Percentiles rank a stretch among this genome's conserved stretches.
Evolutionary conservation across 208 protist genomes (phyloP).

Genomic region (Leishmania mexicana): DNA sequence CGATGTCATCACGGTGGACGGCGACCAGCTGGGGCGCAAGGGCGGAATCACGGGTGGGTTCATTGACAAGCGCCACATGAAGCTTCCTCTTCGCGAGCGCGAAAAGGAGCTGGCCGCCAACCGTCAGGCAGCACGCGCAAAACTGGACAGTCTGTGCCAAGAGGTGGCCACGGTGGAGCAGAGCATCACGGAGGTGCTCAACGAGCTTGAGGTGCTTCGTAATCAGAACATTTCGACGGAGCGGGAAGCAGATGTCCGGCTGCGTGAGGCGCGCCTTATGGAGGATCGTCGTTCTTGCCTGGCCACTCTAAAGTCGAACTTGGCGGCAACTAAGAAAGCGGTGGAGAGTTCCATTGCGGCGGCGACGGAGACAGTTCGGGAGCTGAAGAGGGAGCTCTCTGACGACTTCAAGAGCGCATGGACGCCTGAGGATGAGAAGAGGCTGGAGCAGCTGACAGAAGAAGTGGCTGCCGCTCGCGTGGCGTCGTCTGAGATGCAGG

Average conservation of each 20-base stretch:
- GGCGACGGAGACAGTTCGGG: slow-evolving; percentile 28
- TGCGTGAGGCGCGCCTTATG: slow-evolving; percentile 39
- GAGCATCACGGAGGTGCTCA: slow-evolving; percentile 74
- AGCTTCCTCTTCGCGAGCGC: slow-evolving; percentile 61
- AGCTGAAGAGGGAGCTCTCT: slow-evolving; percentile 52
- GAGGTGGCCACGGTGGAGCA: slow-evolving; percentile 76
- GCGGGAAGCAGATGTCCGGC: slow-evolving; percentile 41
- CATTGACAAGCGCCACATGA: slow-evolving; percentile 84
- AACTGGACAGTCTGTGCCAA: slow-evolving; percentile 66
- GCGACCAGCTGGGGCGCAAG: slow-evolving; percentile 83
- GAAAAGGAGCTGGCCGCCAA: slow-evolving; percentile 43
- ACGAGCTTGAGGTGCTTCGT: slow-evolving; percentile 70
- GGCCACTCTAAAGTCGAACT: slow-evolving; percentile 50
- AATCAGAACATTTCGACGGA: slow-evolving; percentile 55
- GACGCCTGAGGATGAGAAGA: slow-evolving; percentile 59
- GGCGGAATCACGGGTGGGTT: slow-evolving; percentile 97
- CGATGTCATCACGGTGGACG: slow-evolving; percentile 96
- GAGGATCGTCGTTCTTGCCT: slow-evolving; percentile 48
- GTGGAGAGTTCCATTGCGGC: slow-evolving; percentile 54
- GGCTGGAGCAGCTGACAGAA: slow-evolving; percentile 65
- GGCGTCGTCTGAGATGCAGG: slow-evolving; percentile 42
- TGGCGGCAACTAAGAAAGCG: slow-evolving; percentile 38
- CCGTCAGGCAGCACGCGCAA: slow-evolving; percentile 32
- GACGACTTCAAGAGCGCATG: slow-evolving; percentile 73
- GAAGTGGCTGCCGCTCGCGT: slow-evolving; percentile 43